Evolutionary conservation across 352 stramenopile species (phyloP), one percentile per base, ranked within the genome.

Genomic region (Phytophthora idaei): DNA sequence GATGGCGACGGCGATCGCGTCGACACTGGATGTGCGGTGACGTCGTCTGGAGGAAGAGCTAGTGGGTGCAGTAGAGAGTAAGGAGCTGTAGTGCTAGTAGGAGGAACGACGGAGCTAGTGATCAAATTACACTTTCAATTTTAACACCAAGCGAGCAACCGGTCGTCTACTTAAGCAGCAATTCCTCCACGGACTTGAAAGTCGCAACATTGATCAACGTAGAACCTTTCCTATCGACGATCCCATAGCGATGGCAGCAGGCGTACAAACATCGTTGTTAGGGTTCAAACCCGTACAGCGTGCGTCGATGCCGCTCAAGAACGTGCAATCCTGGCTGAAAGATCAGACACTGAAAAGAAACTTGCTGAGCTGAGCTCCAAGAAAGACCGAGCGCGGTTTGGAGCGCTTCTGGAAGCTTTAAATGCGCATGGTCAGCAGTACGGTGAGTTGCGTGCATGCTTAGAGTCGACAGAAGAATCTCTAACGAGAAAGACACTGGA

Each of bases 311-410:
- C 9, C 6, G 64, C 66, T 7, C 72, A 78, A 37, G 57, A 74
- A n/a, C 59, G 53, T n/a, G 72, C 81, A 25, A 55, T 85, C 4
- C 49, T 83, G 12, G 54, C 67, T 7, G 56, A 78, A 31, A 72
- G 71, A 10, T 46, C 70, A 0, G 75, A 89, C 9, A 72, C 71
- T n/a, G 51, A 64, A 1, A 68, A 78, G 15, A 63, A 83, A 29
- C 41, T 82, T 15, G 68, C 60, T 0, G 68, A 79, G 0, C 21
- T 85, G 12, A 59, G 57, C 2, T 51, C 12, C 1, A 67, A 76
- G 29, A 89, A 86, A 57, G 79, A 93, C 39, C n/a, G 29, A 0
- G 77, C 86, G 49, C 68, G 68, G 3, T 53, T 57, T 1, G 59
- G 71, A 10, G 65, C 64, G 4, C 53, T 85, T 17, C 50, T 69